Conservation (phyloP, 2,329 filamentous ascomycete genomes). For the Ciborinia camelliae region DNA sequence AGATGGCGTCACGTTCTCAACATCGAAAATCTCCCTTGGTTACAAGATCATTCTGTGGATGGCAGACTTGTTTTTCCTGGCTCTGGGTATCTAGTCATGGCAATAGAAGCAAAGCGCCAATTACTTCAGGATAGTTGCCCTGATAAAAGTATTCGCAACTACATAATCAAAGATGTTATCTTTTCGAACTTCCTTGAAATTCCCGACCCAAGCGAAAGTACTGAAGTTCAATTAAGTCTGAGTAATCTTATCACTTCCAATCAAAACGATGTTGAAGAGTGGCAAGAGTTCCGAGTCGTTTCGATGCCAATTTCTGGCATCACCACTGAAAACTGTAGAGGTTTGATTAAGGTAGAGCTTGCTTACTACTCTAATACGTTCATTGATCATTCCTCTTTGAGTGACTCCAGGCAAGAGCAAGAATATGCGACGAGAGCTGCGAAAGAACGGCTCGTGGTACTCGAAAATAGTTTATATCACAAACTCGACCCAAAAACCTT, state of each 20-base stretch:
- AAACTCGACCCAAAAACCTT: background rate
- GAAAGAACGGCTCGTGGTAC: background rate
- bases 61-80: conserved; percentile 36
- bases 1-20: background rate
- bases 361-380: background rate
- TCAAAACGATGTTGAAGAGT: background rate
- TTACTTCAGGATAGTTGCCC: background rate
- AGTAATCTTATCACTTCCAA: background rate
- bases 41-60: conserved; percentile 48
- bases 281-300: conserved; percentile 4
- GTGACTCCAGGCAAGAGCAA: background rate
- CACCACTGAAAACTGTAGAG: conserved; percentile 51
- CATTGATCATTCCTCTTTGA: background rate
- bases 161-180: conserved; percentile 29
- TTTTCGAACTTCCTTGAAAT: conserved; percentile 28
- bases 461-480: background rate
- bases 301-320: background rate
- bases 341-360: conserved; percentile 27
- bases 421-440: background rate
- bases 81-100: conserved; percentile 36
- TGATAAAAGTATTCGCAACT: background rate
- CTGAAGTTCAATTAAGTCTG: conserved; percentile 23
- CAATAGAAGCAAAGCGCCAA: conserved; percentile 32
- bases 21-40: conserved; percentile 2
- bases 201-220: conserved; percentile 29